Evolutionary conservation across 768 basidiomycete genomes (phyloP), one percentile per base, ranked within the genome.

Genomic region (Cystofilobasidium capitatum): DNA sequence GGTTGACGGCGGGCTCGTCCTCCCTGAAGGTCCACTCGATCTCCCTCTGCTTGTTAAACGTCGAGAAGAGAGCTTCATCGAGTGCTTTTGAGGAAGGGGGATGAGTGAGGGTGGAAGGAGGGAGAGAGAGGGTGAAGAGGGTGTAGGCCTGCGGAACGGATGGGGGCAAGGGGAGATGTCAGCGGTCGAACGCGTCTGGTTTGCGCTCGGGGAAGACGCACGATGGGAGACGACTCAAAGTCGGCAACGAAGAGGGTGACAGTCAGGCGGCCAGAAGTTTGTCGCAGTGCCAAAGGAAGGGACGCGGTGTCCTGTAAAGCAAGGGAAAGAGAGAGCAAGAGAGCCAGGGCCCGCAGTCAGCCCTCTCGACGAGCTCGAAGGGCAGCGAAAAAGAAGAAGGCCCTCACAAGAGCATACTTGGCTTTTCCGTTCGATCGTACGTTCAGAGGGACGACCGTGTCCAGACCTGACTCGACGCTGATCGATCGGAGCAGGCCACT

Each of bases 11-110:
- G 40, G 63, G 63, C 47, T 69, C 68, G 35, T 69, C 68, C 36
- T 35, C 37, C 35, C 68, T 55, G 58, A 69, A 69, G 31, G 68
- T 69, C 42, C 63, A 62, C 36, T 57, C 44, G 54, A 69, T 64
- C 39, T 42, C 29, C 7, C 42, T 42, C 31, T 64, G 68, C 49
- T 55, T 54, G 35, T 26, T 45, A 26, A 68, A 68, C 12, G 61
- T 51, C 12, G 60, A 49, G 20, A 57, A 61, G 51, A 68, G 61
- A 20, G 61, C 60, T 7, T 57, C 55, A 17, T 42, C 31, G 16
- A 24, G 47, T 3, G 36, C 37, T 39, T 55, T 36, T 22, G 66
- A 24, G 9, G 66, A 58, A 20, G 47, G 42, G 22, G 60, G 33
- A 4, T 60, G 54, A 4, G 31, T 20, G 33, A 62, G 66, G 16